phyloP scores from a whole-genome alignment of 2,329 filamentous ascomycete species.

The Paracamarosporium sp. region DNA sequence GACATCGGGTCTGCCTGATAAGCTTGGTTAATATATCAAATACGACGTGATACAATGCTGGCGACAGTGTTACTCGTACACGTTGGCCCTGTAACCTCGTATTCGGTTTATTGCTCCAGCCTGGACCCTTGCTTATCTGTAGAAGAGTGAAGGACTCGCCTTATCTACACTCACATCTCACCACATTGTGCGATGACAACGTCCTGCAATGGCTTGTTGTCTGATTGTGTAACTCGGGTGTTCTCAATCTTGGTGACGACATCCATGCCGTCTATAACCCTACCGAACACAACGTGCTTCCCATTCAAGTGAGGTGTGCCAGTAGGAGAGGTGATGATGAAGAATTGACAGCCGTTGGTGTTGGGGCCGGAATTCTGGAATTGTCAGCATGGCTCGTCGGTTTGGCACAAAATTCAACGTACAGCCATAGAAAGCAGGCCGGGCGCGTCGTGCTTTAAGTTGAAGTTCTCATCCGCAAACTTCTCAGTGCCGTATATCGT shows the following conservation, averaged over 20 bases:
- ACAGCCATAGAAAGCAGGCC: constrained; percentile 94
- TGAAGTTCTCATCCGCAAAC: constrained; percentile 93
- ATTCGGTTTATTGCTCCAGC: constrained; percentile 7
- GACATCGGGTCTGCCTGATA: too few relatives aligned
- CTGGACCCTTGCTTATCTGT: not conserved
- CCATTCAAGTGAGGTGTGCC: constrained; percentile 85
- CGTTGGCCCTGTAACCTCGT: not conserved
- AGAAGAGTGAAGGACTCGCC: not conserved
- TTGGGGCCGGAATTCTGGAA: constrained; percentile 84
- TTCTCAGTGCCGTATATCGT: constrained; percentile 85
- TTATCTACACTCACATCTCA: constrained; percentile 72
- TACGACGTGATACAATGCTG: too few relatives aligned
- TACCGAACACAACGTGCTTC: constrained; percentile 96
- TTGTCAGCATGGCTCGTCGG: constrained; percentile 7
- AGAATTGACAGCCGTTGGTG: constrained; percentile 96
- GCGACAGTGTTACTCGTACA: too few relatives aligned
- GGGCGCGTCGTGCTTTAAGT: constrained; percentile 75
- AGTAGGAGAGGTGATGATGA: constrained; percentile 79
- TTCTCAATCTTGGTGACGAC: constrained; percentile 92
- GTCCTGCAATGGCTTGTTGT: constrained; percentile 85
- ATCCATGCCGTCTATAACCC: constrained; percentile 88
- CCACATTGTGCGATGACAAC: constrained; percentile 87
- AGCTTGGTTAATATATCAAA: too few relatives aligned
- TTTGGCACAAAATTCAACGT: constrained; percentile 48
- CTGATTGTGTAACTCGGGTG: constrained; percentile 67